A percentile compares a stretch with the other conserved stretches of the same genome.
Evolutionary conservation across 2,329 filamentous ascomycete genomes (phyloP).

Genomic region (Trichophyton rubrum): DNA sequence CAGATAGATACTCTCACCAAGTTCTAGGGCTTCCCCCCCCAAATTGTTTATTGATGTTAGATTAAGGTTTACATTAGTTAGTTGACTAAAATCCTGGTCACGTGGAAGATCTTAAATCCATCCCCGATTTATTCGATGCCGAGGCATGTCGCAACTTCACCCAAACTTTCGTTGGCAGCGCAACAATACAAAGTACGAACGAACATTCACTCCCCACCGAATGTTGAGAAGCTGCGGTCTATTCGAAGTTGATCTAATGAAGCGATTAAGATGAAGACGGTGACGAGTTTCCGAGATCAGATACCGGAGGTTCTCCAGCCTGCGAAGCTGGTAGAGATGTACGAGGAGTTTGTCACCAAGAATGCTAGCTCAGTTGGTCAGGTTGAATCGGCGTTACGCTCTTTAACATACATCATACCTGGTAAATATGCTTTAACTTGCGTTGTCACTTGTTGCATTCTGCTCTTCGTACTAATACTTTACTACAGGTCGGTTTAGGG

Average conservation of each 20-base stretch:
- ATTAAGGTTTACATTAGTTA: too few species aligned
- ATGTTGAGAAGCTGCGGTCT: not conserved
- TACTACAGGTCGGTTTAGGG: conserved; percentile 34
- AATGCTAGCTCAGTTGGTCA: conserved; percentile 89
- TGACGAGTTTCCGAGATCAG: conserved; percentile 19
- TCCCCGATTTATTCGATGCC: not conserved
- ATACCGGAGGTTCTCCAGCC: conserved; percentile 24
- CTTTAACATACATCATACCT: conserved; percentile 90
- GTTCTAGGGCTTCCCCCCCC: too few species aligned
- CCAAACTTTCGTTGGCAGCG: not conserved
- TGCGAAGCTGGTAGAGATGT: conserved; percentile 29
- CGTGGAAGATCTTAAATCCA: not conserved
- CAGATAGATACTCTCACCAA: too few species aligned
- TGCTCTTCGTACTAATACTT: not conserved
- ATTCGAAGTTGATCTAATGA: not conserved
- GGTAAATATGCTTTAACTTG: conserved; percentile 31
- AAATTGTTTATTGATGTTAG: too few species aligned
- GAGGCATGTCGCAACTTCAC: not conserved
- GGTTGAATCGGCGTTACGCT: conserved; percentile 85
- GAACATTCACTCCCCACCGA: not conserved
- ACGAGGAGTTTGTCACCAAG: conserved; percentile 74
- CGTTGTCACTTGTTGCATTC: not conserved
- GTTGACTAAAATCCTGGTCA: not conserved
- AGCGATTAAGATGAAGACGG: conserved; percentile 22
- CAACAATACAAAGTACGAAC: not conserved